Evolutionary conservation across 768 basidiomycete genomes (phyloP).

Genomic region (Hydnum rufescens): DNA sequence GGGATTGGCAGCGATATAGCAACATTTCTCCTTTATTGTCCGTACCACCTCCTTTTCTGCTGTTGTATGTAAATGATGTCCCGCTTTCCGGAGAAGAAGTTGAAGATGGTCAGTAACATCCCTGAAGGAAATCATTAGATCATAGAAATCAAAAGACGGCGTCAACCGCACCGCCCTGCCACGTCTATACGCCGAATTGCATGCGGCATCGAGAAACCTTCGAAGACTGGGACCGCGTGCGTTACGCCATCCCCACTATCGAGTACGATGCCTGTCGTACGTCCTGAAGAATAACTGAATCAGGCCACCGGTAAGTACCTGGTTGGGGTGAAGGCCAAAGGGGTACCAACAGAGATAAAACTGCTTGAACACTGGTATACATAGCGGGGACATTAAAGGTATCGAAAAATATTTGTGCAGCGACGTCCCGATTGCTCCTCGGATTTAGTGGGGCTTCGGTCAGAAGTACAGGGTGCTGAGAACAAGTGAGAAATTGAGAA

Average conservation of each 20-base stretch:
- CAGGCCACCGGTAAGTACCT: background rate
- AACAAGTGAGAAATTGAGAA: background rate
- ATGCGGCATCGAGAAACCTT: constrained; percentile 98
- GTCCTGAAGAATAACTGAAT: constrained; percentile 83
- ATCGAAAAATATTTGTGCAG: constrained; percentile 98
- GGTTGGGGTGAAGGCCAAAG: background rate
- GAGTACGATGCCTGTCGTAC: constrained; percentile 97
- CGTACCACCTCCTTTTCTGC: constrained; percentile 94
- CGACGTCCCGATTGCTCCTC: constrained; percentile 84
- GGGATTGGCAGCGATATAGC: constrained; percentile 85
- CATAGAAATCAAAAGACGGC: background rate
- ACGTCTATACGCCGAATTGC: constrained; percentile 92
- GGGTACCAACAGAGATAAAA: constrained; percentile 66
- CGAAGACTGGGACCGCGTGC: constrained; percentile 95
- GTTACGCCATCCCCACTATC: constrained; percentile 99
- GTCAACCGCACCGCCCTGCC: constrained; percentile 57
- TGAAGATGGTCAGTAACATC: constrained; percentile 96
- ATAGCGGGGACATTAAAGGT: constrained; percentile 98
- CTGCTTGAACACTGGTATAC: constrained; percentile 93
- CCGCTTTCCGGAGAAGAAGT: constrained; percentile 78
- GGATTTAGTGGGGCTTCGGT: constrained; percentile 98
- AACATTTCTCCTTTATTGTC: constrained; percentile 96
- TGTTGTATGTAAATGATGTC: constrained; percentile 88
- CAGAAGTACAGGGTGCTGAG: constrained; percentile 85
- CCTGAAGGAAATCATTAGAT: constrained; percentile 23